Evolutionary conservation across 352 stramenopile species (phyloP).

Genomic region (Phytophthora idaei): DNA sequence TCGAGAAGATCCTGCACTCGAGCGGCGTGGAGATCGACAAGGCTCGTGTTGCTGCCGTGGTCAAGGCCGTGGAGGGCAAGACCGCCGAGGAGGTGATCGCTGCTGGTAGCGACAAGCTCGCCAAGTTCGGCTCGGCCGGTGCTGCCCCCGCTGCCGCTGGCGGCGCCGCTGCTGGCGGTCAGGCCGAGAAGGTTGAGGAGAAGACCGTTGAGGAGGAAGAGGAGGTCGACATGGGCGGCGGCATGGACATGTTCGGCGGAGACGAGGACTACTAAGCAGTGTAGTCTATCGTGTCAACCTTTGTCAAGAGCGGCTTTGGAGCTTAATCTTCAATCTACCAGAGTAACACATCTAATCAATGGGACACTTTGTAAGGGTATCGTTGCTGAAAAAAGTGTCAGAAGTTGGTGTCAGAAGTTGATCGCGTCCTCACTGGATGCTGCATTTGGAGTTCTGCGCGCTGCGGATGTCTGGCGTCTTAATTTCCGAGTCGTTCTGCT

Average conservation of each 20-base stretch:
- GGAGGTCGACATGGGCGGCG: conserved; percentile 85
- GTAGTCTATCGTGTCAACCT: conserved; percentile 12
- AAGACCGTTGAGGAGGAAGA: conserved; percentile 85
- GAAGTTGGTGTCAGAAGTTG: conserved; percentile 2
- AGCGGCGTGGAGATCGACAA: conserved; percentile 90
- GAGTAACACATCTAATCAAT: conserved; percentile 75
- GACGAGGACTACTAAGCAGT: conserved; percentile 85
- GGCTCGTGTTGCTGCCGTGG: conserved; percentile 65
- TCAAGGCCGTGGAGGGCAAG: conserved; percentile 87
- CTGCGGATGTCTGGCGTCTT: conserved; percentile 75
- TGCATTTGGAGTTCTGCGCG: conserved; percentile 52
- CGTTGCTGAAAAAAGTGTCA: conserved; percentile 2
- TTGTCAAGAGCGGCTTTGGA: conserved; percentile 8
- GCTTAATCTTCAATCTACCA: conserved; percentile 27
- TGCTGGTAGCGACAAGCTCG: conserved; percentile 80
- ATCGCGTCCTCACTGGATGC: conserved; percentile 44
- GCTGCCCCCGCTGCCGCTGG: conserved; percentile 54
- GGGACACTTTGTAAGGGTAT: conserved; percentile 72
- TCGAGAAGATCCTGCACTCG: conserved; percentile 92
- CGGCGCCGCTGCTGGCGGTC: conserved; percentile 54
- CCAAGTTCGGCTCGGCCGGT: conserved; percentile 75
- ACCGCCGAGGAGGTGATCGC: conserved; percentile 84
- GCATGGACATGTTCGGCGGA: conserved; percentile 91
- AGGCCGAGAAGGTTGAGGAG: conserved; percentile 62
- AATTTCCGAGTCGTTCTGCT: conserved; percentile 90